Conservation (phyloP, 805 yeast genomes). For the Wickerhamiella kurtzmanii region DNA sequence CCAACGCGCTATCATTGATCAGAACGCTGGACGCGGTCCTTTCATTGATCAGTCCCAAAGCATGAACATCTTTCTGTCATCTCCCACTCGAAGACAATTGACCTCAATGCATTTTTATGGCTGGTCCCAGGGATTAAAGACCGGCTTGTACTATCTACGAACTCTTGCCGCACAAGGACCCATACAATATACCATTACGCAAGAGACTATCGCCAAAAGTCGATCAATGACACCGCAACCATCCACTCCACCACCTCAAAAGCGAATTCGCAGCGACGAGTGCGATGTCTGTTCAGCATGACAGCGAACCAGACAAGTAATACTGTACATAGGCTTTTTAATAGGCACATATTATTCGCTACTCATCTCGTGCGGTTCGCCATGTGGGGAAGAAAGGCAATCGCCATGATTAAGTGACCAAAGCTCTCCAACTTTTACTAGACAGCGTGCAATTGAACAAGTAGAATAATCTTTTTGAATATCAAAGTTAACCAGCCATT, state of each 20-base stretch:
- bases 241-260: neutral
- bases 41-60: constrained; percentile 83
- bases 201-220: constrained; percentile 19
- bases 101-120: constrained; percentile 97
- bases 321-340: too few relatives aligned
- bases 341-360: too few relatives aligned
- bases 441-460: too few relatives aligned
- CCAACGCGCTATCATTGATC: constrained; percentile 63
- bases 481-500: too few relatives aligned
- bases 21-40: constrained; percentile 65
- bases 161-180: constrained; percentile 95
- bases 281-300: constrained; percentile 10
- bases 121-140: constrained; percentile 92
- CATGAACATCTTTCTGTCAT: constrained; percentile 69
- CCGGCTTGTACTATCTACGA: constrained; percentile 93
- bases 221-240: constrained; percentile 2
- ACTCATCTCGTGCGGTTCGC: too few relatives aligned
- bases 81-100: constrained; percentile 84
- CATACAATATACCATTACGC: constrained; percentile 68
- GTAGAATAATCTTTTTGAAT: too few relatives aligned
- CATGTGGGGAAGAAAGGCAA: too few relatives aligned
- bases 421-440: too few relatives aligned
- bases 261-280: constrained; percentile 2
- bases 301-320: too few relatives aligned
- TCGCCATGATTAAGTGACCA: too few relatives aligned